Conservation (phyloP, 441 rosid species). For the Bocquillonia castaneifolia region DNA sequence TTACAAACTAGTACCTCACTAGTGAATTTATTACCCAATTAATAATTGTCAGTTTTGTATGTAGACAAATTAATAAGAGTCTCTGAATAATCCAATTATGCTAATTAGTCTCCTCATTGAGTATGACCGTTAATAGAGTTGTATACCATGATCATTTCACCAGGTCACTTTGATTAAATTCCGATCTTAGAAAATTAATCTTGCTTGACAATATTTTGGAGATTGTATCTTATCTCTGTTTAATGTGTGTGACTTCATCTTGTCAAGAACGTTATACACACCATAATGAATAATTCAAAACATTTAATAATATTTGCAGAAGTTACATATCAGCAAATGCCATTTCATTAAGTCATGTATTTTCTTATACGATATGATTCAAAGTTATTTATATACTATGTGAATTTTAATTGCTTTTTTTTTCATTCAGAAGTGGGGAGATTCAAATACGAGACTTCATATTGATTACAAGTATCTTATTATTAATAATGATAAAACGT, state of each 20-base stretch:
- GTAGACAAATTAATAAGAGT: not conserved
- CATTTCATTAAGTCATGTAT: no score
- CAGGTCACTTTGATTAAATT: not conserved
- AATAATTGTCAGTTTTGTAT: not conserved
- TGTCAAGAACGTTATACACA: no score
- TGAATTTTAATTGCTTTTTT: no score
- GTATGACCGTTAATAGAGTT: not conserved
- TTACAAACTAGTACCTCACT: conserved; percentile 23
- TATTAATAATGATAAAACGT: no score
- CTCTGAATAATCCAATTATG: not conserved
- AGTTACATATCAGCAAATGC: no score
- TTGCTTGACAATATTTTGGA: not conserved
- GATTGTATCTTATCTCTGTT: not conserved
- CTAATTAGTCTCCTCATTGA: not conserved
- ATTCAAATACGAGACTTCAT: no score
- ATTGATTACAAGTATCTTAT: no score
- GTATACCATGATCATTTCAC: conserved; percentile 14
- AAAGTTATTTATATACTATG: no score
- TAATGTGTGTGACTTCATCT: not conserved
- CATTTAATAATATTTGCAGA: no score
- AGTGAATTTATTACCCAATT: not conserved
- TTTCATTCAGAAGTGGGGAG: no score
- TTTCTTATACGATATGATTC: no score
- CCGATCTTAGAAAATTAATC: not conserved
- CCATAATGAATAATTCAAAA: no score